Evolutionary conservation across 331 rosid species (phyloP), one percentile per base, ranked within the genome.

Genomic region (Stylosanthes scabra): DNA sequence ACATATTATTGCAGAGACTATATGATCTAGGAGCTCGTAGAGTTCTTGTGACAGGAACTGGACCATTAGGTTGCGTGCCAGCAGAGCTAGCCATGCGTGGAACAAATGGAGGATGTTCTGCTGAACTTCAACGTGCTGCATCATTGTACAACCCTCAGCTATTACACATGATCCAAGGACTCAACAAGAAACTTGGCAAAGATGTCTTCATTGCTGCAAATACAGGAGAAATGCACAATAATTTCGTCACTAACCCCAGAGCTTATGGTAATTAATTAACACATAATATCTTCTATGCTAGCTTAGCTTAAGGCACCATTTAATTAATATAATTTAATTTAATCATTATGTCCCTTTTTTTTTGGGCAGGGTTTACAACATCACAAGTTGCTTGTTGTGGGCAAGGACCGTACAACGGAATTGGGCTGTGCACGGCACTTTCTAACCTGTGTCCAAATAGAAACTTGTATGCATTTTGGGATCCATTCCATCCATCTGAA

Each of bases 341-440:
- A 37, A 2, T 2, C 39, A 11, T 16, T 27, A 45, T 34, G 52
- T 61, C 14, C 14, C 34, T 15, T 41, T 68, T 41, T 68, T 42
- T 16, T 62, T 34, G 49, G 28, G 66, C 77, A 88, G 97, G 98
- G 16, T 91, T 93, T 83, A 70, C 59, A 7, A 83, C 86, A 45
- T 82, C 96, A 15, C 79, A 71, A 74, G 16, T 86, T 16, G 97
- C 98, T 27, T 93, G 98, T 66, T 93, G 98, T 72, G 98, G 97
- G n/a, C 98, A 93, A 83, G 96, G 98, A 34, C 89, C 98, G 0
- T 86, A 83, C 71, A 93, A 93, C 56, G 98, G 98, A 11, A 31
- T 89, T 16, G 97, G 98, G 12, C 64, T 89, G 1, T 89, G 98
- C 89, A 91, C 97, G 2, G 13, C 27, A 34, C 68, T 82, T 14